These are phyloP conservation scores for Mucor saturninus DNA, from an alignment of 371 early-diverging fungal species.

Conservation along the genomic window DNA sequence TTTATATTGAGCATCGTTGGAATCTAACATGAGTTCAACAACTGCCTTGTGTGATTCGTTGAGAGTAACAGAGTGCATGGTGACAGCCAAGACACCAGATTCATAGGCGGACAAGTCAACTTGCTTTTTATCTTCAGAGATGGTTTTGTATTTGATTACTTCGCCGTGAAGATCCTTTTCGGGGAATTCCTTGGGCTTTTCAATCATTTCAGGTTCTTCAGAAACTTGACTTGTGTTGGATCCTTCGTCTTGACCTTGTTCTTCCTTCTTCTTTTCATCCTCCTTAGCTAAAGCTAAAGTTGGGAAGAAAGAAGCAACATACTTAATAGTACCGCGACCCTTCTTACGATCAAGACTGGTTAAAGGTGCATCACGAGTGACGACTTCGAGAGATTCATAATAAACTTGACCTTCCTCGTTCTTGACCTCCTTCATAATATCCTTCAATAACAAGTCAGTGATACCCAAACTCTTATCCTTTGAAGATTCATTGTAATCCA, in stretches of 20 bases:
- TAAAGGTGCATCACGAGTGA: conserved; percentile 58
- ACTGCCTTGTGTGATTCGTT: conserved; percentile 27
- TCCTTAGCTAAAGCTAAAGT: conserved; percentile 62
- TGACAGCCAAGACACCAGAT: conserved; percentile 53
- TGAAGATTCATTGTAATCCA: conserved; percentile 76
- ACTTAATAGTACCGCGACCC: conserved; percentile 69
- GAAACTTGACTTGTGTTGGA: conserved; percentile 26
- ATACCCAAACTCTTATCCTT: conserved; percentile 76
- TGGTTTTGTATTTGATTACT: conserved; percentile 36
- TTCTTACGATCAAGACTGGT: conserved; percentile 62
- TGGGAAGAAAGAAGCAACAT: conserved; percentile 74
- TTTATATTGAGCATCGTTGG: conserved; percentile 50
- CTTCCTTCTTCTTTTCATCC: conserved; percentile 25
- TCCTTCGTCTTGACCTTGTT: conserved; percentile 12
- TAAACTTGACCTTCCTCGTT: conserved; percentile 42
- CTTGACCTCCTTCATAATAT: conserved; percentile 42
- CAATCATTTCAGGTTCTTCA: conserved; percentile 35
- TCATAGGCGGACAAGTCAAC: conserved; percentile 47
- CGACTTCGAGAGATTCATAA: conserved; percentile 45
- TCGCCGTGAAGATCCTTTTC: conserved; percentile 55
- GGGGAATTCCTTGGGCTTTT: conserved; percentile 37
- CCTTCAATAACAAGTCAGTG: conserved; percentile 47
- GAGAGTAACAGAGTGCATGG: conserved; percentile 38
- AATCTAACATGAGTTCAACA: conserved; percentile 48
- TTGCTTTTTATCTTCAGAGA: conserved; percentile 34